Percentiles rank a stretch among this genome's conserved stretches.
Conservation (phyloP, 2,329 filamentous ascomycete genomes). For the Aspergillus fructus region DNA sequence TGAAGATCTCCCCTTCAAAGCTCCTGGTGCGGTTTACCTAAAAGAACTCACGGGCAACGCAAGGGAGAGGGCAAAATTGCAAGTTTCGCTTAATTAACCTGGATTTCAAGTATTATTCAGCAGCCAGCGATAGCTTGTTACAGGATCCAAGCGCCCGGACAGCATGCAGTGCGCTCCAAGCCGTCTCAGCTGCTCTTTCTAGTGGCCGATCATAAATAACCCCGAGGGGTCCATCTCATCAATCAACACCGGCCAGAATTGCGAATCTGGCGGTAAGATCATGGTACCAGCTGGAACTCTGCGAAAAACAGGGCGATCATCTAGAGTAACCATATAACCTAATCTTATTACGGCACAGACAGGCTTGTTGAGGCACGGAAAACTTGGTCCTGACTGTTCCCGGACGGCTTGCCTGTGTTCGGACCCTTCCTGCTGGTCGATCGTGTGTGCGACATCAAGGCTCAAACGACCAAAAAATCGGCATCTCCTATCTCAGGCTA, state of each 20-base stretch:
- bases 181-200: constrained; percentile 18
- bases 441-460: neutral
- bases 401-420: too few species aligned
- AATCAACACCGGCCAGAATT: constrained; percentile 5
- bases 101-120: neutral
- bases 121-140: neutral
- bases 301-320: neutral
- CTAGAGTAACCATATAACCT: neutral
- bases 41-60: constrained; percentile 1
- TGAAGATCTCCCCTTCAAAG: neutral
- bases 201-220: constrained; percentile 23
- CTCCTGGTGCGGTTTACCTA: neutral
- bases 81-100: constrained; percentile 4
- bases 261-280: constrained; percentile 3
- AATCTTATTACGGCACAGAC: neutral
- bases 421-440: neutral
- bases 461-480: neutral
- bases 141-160: constrained; percentile 17
- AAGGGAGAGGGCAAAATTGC: constrained; percentile 3
- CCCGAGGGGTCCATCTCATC: constrained; percentile 8
- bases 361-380: neutral
- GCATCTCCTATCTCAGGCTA: too few species aligned
- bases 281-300: neutral
- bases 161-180: constrained; percentile 18
- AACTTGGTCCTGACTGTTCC: neutral